Conservation (phyloP, 768 basidiomycete genomes). For the Udeniomyces megalosporus region DNA sequence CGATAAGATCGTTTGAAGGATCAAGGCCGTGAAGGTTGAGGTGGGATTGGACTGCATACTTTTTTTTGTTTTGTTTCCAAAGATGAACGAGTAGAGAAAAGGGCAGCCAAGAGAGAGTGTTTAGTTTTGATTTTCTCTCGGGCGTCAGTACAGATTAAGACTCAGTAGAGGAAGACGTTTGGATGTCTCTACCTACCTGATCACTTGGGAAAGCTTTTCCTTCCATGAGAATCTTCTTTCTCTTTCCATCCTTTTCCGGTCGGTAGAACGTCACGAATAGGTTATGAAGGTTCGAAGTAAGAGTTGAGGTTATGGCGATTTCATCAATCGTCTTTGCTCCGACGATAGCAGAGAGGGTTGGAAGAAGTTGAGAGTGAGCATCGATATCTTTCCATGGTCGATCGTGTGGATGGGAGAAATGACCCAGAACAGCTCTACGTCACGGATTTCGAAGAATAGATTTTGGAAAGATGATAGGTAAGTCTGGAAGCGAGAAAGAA, state of each 20-base stretch:
- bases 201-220: conserved; percentile 90
- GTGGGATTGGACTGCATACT: conserved; percentile 98
- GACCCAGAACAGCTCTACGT: conserved; percentile 74
- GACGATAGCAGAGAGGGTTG: conserved; percentile 61
- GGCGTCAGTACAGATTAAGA: too few species aligned
- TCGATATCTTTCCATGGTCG: conserved; percentile 71
- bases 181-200: conserved; percentile 47
- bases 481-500: too few species aligned
- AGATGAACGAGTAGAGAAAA: not conserved
- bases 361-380: conserved; percentile 42
- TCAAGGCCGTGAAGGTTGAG: conserved; percentile 55
- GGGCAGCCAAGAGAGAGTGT: too few species aligned
- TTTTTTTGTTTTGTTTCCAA: too few species aligned
- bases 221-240: conserved; percentile 92
- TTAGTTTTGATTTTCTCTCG: too few species aligned
- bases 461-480: too few species aligned
- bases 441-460: too few species aligned
- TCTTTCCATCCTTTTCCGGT: conserved; percentile 34
- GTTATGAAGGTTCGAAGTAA: conserved; percentile 82
- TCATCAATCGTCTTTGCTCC: conserved; percentile 48
- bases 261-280: conserved; percentile 87
- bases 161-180: too few species aligned
- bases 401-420: conserved; percentile 71
- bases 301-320: conserved; percentile 86
- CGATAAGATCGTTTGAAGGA: conserved; percentile 56